These are phyloP conservation scores for Dipteronia dyeriana DNA, from an alignment of 345 rosid genomes.

Conservation along the genomic window DNA sequence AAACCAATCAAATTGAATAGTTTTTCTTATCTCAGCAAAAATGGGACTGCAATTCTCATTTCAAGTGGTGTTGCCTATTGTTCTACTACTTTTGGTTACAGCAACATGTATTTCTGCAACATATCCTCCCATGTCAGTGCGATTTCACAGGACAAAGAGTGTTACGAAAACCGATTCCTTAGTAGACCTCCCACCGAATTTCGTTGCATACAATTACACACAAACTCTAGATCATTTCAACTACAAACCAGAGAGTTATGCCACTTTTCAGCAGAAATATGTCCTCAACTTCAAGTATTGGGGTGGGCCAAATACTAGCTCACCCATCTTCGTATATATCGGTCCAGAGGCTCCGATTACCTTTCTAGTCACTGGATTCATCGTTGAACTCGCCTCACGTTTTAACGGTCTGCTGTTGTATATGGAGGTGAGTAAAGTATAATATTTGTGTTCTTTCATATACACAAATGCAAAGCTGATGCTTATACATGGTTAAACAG, in stretches of 20 bases:
- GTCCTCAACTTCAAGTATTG: conserved; percentile 27
- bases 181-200: conserved; percentile 18
- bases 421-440: conserved; percentile 26
- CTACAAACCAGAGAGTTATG: conserved; percentile 32
- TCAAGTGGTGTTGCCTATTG: background rate
- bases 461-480: too few species aligned
- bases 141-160: background rate
- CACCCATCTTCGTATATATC: conserved; percentile 19
- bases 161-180: background rate
- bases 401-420: conserved; percentile 30
- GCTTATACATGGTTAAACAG: background rate
- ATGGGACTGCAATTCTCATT: background rate
- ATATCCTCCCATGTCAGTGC: conserved; percentile 16
- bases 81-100: background rate
- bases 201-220: conserved; percentile 17
- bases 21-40: background rate
- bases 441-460: background rate
- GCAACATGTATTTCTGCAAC: conserved; percentile 6
- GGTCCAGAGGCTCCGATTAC: conserved; percentile 18
- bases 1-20: background rate
- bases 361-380: background rate
- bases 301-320: conserved; percentile 28
- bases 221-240: conserved; percentile 38
- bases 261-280: conserved; percentile 32
- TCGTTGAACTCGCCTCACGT: conserved; percentile 23